phyloP scores from a whole-genome alignment of 2,329 filamentous ascomycete genomes.

The Colletotrichum shisoi region DNA sequence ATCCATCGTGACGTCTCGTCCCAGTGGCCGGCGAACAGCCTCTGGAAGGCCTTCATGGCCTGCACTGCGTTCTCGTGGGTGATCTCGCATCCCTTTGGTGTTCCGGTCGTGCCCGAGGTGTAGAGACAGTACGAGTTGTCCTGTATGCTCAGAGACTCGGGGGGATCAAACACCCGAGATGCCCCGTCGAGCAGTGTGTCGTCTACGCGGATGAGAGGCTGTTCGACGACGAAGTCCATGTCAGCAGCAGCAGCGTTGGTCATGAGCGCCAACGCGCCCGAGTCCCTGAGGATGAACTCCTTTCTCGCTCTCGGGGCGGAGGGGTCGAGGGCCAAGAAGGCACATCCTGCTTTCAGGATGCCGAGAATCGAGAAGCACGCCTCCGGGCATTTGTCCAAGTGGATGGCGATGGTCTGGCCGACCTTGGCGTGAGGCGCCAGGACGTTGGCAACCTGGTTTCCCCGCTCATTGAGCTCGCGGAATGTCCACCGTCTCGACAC shows the following conservation, averaged over 20 bases:
- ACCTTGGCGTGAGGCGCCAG: constrained; percentile 60
- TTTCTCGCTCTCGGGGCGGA: constrained; percentile 76
- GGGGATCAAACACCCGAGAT: constrained; percentile 44
- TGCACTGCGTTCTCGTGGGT: constrained; percentile 90
- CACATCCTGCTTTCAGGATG: constrained; percentile 81
- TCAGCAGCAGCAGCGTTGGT: constrained; percentile 51
- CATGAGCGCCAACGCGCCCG: constrained; percentile 69
- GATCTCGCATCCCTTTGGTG: constrained; percentile 86
- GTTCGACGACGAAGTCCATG: constrained; percentile 48
- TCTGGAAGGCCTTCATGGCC: constrained; percentile 85
- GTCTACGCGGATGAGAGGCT: constrained; percentile 48
- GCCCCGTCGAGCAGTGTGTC: constrained; percentile 45
- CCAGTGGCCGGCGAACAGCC: constrained; percentile 80
- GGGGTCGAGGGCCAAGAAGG: constrained; percentile 82
- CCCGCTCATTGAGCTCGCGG: constrained; percentile 71
- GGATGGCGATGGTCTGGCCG: constrained; percentile 74
- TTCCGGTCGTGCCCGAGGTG: constrained; percentile 86
- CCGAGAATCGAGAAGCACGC: constrained; percentile 84
- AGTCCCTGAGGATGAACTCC: constrained; percentile 79
- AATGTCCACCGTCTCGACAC: constrained; percentile 74
- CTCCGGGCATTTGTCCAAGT: constrained; percentile 85
- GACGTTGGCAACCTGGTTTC: constrained; percentile 75
- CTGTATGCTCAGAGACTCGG: constrained; percentile 44
- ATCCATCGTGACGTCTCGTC: constrained; percentile 78
- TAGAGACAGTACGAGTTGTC: constrained; percentile 84